A percentile compares a stretch with the other conserved stretches of the same genome.
Conservation (phyloP, 2,329 filamentous ascomycete species). For the Ilyonectria sp. region DNA sequence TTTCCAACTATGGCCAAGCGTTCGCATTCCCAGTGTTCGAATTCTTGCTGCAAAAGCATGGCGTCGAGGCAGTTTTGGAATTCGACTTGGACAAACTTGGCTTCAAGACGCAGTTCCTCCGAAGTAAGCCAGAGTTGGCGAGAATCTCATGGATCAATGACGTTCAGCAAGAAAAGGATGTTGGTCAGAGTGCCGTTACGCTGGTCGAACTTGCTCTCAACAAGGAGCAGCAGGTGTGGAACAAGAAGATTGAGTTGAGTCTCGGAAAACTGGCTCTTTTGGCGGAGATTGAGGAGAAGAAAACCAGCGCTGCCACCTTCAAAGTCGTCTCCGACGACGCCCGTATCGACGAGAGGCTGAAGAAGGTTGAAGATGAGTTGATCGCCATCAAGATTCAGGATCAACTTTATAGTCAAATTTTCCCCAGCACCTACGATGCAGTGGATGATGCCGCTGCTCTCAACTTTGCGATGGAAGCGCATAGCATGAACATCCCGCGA, state of each 20-base stretch:
- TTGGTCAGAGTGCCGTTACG: slow-evolving; percentile 79
- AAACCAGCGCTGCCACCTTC: slow-evolving; percentile 53
- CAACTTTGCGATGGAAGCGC: slow-evolving; percentile 81
- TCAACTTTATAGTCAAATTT: slow-evolving; percentile 79
- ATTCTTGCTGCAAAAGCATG: slow-evolving; percentile 78
- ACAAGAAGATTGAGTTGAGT: slow-evolving; percentile 92
- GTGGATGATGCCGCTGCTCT: slow-evolving; percentile 86
- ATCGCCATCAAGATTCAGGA: slow-evolving; percentile 86
- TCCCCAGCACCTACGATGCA: slow-evolving; percentile 76
- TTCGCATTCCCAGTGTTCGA: slow-evolving; percentile 87
- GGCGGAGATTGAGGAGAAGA: slow-evolving; percentile 67
- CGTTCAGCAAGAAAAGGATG: slow-evolving; percentile 82
- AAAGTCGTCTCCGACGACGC: slow-evolving; percentile 56
- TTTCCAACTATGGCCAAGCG: slow-evolving; percentile 74
- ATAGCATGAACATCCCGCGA: slow-evolving; percentile 68
- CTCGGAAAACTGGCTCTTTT: slow-evolving; percentile 87
- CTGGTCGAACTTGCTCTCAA: slow-evolving; percentile 79
- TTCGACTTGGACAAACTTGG: slow-evolving; percentile 77
- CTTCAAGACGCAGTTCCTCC: slow-evolving; percentile 85
- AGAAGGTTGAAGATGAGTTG: slow-evolving; percentile 74
- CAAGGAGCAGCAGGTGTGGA: slow-evolving; percentile 87
- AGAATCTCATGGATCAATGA: slow-evolving; percentile 97
- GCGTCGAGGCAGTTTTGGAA: slow-evolving; percentile 78
- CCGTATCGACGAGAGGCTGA: slow-evolving; percentile 60
- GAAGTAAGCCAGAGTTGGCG: slow-evolving; percentile 78